phyloP scores from a whole-genome alignment of 805 yeast species.

The Sugiyamaella americana region DNA sequence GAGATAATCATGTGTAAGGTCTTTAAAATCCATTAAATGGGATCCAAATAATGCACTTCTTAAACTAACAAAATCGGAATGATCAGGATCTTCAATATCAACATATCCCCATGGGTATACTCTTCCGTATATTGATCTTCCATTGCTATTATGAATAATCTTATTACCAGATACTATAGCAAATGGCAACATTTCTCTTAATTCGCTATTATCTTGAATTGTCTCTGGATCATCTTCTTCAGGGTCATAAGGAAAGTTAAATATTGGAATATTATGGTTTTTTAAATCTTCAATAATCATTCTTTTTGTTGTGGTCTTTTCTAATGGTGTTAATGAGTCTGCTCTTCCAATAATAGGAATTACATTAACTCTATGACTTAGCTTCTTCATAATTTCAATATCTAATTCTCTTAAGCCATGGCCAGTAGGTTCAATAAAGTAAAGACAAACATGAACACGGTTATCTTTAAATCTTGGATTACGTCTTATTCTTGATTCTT shows the following conservation, averaged over 20 bases:
- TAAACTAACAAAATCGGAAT: slow-evolving; percentile 38
- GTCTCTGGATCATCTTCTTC: slow-evolving; percentile 45
- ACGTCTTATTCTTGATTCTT: slow-evolving; percentile 68
- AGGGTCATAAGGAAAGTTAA: slow-evolving; percentile 65
- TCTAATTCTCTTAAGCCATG: slow-evolving; percentile 62
- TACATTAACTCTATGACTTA: slow-evolving; percentile 70
- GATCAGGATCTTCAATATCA: slow-evolving; percentile 37
- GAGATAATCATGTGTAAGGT: slow-evolving; percentile 68
- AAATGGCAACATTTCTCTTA: slow-evolving; percentile 51
- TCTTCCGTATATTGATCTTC: slow-evolving; percentile 42
- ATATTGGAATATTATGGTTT: slow-evolving; percentile 54
- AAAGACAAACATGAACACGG: slow-evolving; percentile 71
- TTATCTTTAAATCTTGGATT: slow-evolving; percentile 66
- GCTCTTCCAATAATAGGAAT: slow-evolving; percentile 79
- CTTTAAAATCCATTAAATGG: slow-evolving; percentile 53
- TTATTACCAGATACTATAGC: slow-evolving; percentile 38
- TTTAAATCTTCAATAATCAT: slow-evolving; percentile 52
- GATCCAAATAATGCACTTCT: slow-evolving; percentile 72
- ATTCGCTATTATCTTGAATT: slow-evolving; percentile 29
- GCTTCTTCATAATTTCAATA: slow-evolving; percentile 59
- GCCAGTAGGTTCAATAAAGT: slow-evolving; percentile 62
- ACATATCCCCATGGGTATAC: slow-evolving; percentile 66
- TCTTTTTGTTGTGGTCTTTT: slow-evolving; percentile 48
- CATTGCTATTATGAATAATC: slow-evolving; percentile 19
- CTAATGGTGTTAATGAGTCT: slow-evolving; percentile 67